Base-by-base conservation (phyloP, 2,329 filamentous ascomycete genomes). In the Sporothrix phasma region DNA sequence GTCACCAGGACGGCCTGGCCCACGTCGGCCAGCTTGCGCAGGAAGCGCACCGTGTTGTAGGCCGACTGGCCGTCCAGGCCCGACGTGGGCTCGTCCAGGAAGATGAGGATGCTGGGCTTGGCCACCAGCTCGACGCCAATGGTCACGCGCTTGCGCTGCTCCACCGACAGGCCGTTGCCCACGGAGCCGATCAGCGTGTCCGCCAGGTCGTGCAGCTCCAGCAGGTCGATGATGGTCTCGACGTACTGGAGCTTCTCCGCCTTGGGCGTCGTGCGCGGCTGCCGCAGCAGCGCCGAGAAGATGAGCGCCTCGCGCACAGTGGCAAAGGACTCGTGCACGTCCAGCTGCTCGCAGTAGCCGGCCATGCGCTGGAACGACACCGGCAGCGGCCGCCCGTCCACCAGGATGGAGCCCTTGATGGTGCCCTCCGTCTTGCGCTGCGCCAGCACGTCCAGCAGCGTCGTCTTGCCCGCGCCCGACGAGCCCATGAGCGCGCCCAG, bases 61-160 rank as follows among this genome's bases (percentile, higher is more conserved):
- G 85, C 82, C 58, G 79, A 83, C 71, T 88, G 82, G 0, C 79
- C 81, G 71, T 88, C 86, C 2, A 89, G 80, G 58, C 86, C 86
- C 22, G 79, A 72, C 59, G 85, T 81, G 7, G 84, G 84, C 69
- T 86, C 84, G 59, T 87, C 84, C 7, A 87, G 76, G 74, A 86
- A 86, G 1, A 86, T 78, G 0, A 85, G 74, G 1, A 86, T 76
- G 61, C 78, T 78, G 5, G 93, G 93, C 78, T 94, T 96, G 5
- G 93, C 93, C 46, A 91, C 92, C 24, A 97, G 82, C 74, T 97
- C 93, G 17, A 97, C 92, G 75, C 91, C 93, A 67, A 97, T 68
- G 0, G 92, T 97, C 5, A 97, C 81, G 70, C 91, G 89, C 75
- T 87, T 87, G 60, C 84, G 79, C 74, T 88, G 85, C 70, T 87